phyloP scores from a whole-genome alignment of 2,329 filamentous ascomycete genomes.

The Plectosphaerella cucumerina region DNA sequence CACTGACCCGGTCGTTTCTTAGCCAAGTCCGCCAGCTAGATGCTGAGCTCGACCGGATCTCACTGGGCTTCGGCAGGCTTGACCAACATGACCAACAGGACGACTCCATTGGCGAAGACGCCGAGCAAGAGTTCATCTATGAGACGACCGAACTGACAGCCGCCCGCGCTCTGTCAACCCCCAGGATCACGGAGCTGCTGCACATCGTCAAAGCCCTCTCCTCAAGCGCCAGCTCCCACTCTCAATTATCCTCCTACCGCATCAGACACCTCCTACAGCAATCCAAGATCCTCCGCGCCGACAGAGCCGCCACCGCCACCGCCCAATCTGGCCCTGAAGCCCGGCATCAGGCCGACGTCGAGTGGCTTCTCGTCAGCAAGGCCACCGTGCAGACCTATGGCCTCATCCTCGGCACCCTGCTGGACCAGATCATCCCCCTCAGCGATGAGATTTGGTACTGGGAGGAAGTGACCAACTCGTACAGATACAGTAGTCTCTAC shows the following conservation, averaged over 20 bases:
- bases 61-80: constrained; percentile 27
- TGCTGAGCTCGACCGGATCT: constrained; percentile 61
- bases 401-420: constrained; percentile 67
- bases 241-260: constrained; percentile 54
- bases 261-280: constrained; percentile 61
- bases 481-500: constrained; percentile 75
- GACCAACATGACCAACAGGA: constrained; percentile 13
- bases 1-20: neutral
- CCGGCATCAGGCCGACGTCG: constrained; percentile 54
- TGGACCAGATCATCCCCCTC: constrained; percentile 79
- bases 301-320: neutral
- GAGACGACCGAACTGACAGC: constrained; percentile 16
- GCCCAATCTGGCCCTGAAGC: constrained; percentile 17
- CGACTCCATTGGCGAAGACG: constrained; percentile 10
- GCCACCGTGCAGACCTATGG: constrained; percentile 90
- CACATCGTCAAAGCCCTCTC: constrained; percentile 68
- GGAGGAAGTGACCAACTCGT: constrained; percentile 81
- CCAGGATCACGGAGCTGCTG: constrained; percentile 59
- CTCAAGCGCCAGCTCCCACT: constrained; percentile 59
- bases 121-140: neutral
- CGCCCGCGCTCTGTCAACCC: constrained; percentile 42
- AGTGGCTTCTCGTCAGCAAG: constrained; percentile 89
- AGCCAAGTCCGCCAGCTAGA: constrained; percentile 62
- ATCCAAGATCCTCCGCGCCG: constrained; percentile 44
- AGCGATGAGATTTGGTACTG: constrained; percentile 93